These are phyloP conservation scores for Phaeosphaeria sp. DNA, from an alignment of 2,329 filamentous ascomycete species.

Conservation along the genomic window DNA sequence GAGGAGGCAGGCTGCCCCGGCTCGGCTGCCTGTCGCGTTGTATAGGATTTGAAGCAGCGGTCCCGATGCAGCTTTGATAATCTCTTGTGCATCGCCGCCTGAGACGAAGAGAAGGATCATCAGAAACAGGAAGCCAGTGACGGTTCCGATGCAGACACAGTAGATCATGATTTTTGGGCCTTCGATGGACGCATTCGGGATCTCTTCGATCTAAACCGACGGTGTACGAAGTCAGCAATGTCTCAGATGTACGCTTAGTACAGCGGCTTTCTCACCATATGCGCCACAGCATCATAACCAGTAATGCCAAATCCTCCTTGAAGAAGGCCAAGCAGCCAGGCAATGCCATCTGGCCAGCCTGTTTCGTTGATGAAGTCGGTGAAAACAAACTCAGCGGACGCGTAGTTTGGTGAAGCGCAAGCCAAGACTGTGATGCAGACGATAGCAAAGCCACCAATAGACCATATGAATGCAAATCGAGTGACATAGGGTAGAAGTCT, in stretches of 20 bases:
- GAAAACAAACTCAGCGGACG: constrained; percentile 70
- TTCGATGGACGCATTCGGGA: constrained; percentile 63
- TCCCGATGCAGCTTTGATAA: constrained; percentile 63
- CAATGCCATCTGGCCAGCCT: constrained; percentile 72
- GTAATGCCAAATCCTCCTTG: constrained; percentile 63
- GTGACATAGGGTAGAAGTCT: constrained; percentile 69
- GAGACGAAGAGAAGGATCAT: constrained; percentile 70
- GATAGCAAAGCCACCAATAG: constrained; percentile 70
- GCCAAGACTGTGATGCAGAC: constrained; percentile 74
- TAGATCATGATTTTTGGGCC: constrained; percentile 72
- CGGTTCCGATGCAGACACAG: constrained; percentile 68
- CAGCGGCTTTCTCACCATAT: no score
- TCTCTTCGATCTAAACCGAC: constrained; percentile 68
- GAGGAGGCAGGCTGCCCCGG: constrained; percentile 69
- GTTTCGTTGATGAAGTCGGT: constrained; percentile 71
- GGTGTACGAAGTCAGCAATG: no score
- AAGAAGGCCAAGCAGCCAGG: constrained; percentile 59
- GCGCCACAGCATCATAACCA: constrained; percentile 62
- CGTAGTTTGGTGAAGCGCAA: constrained; percentile 70
- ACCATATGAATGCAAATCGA: constrained; percentile 75
- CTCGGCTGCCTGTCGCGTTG: constrained; percentile 67
- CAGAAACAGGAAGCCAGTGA: constrained; percentile 69
- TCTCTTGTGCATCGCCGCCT: constrained; percentile 59
- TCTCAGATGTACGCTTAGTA: no score
- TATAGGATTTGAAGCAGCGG: constrained; percentile 69